phyloP scores from a whole-genome alignment of 495 filamentous ascomycete genomes.

The Zalerion maritima region DNA sequence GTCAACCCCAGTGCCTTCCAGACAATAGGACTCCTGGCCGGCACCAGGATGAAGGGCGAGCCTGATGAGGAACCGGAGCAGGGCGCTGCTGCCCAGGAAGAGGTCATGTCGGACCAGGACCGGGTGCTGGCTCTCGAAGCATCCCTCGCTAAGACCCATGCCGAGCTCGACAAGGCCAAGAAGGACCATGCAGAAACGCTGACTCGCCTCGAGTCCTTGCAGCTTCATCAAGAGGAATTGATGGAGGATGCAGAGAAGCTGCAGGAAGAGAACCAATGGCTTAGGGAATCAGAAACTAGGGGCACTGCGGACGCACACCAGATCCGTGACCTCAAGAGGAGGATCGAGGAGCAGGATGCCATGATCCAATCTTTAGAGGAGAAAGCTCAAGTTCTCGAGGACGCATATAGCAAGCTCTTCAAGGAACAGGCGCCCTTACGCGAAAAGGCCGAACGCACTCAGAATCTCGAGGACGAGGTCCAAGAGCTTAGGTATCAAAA shows the following conservation, averaged over 20 bases:
- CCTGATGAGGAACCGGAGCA: constrained; percentile 1
- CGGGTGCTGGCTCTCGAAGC: constrained; percentile 11
- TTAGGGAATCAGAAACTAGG: constrained; percentile 13
- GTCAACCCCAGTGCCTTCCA: too few species aligned
- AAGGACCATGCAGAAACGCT: too few species aligned
- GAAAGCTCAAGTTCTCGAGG: constrained; percentile 16
- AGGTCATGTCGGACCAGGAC: constrained; percentile 34
- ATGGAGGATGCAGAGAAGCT: constrained; percentile 46
- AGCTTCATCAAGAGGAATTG: constrained; percentile 28
- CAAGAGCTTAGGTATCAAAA: constrained; percentile 56
- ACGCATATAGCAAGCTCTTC: constrained; percentile 23
- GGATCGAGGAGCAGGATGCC: constrained; percentile 18
- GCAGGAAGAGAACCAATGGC: constrained; percentile 29
- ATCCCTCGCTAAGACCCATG: constrained; percentile 14
- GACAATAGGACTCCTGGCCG: constrained; percentile 14
- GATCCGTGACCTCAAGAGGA: constrained; percentile 17
- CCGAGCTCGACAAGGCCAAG: constrained; percentile 5
- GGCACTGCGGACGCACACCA: constrained; percentile 19
- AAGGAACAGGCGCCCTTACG: constrained; percentile 32
- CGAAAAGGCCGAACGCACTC: constrained; percentile 26
- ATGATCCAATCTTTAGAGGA: constrained; percentile 8
- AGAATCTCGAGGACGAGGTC: constrained; percentile 36
- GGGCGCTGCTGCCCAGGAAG: constrained; percentile 6
- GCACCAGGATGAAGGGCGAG: constrained; percentile 4
- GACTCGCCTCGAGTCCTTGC: too few species aligned